Evolutionary conservation across 2,329 filamentous ascomycete genomes (phyloP), one percentile per base, ranked within the genome.

Genomic region (Didymella pinodella): DNA sequence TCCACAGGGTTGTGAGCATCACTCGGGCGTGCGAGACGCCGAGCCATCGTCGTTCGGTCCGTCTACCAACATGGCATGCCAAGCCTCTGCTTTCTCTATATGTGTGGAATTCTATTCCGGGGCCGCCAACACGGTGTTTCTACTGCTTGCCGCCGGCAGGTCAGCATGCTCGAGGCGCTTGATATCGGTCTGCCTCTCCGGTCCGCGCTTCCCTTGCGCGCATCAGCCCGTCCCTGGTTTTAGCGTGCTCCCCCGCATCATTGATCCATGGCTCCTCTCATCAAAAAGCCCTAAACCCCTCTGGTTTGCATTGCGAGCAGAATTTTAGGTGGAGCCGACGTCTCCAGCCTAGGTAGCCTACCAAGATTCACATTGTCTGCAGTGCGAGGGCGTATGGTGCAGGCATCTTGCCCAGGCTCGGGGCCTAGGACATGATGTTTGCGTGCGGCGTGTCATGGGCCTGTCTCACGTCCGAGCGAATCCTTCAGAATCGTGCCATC

Each of bases 211-310:
- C 46, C 34, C 32, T 49, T 26, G 26, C 48, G 50, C 56, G 56
- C 50, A 52, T 60, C 53, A 53, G 40, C 36, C 45, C 46, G 59
- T 60, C 52, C 65, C 65, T 68, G 61, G 55, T 53, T 58, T 43
- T 64, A 68, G 66, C 62, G 61, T 63, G 47, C 38, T 62, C 55
- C 66, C 65, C 65, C 65, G 64, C 64, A 64, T 61, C 65, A 57
- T 40, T 44, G 50, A 59, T 51, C 54, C 31, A 47, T 59, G 32
- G 40, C 38, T 49, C 41, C 51, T 56, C 56, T 55, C 54, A 47
- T n/a, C 59, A 48, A 52, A 48, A 52, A 2, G 47, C 28, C 57
- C 46, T 61, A 54, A 55, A 63, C 59, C 64, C 59, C 57, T 62
- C 53, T 59, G 46, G 51, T 63, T 32, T 63, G 61, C 59, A 50